Base-by-base conservation (phyloP, 345 rosid species). In the Camelina hispida region DNA sequence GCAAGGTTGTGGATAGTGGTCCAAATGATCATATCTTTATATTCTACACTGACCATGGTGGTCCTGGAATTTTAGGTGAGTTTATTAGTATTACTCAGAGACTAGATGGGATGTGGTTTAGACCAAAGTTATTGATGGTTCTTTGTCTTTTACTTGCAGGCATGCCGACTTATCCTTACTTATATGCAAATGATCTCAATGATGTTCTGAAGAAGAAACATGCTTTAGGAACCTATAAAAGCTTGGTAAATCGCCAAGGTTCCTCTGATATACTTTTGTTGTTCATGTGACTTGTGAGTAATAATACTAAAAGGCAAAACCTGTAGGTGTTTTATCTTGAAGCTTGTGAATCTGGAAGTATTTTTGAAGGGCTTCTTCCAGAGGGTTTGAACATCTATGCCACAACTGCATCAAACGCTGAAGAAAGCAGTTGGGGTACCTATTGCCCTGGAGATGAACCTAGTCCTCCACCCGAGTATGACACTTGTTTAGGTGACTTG, bases 291-390 rank as follows among this genome's bases (percentile, higher is more conserved):
- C 65, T 38, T 22, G 34, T 38, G 53, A 56, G 70, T 38, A 18
- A 28, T 28, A 64, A 64, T 42, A 72, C 46, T 1, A 23, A 51
- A 20, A 66, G 18, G 40, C n/a, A 50, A 78, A 28, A 76, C 70
- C 25, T 82, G 77, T 69, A 96, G 99, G 97, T 93, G 65, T 96
- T 96, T 79, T 96, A 96, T 81, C 96, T 96, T 3, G 99, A 96
- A 88, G 98, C 99, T 74, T 96, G 99, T 83, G 99, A 96, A 70
- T 93, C 98, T 47, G 98, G 98, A 76, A 96, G 99, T 80, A 89
- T 96, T 74, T 96, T 96, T 71, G 98, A 93, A 87, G 98, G 98
- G 72, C 85, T 96, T 87, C 99, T 96, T 82, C 89, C 91, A 1
- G 86, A 91, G 76, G 93, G 86, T 78, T 80, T 96, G 66, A 93